These are phyloP conservation scores for Physcia stellaris DNA, from an alignment of 495 filamentous ascomycete genomes.

Conservation along the genomic window DNA sequence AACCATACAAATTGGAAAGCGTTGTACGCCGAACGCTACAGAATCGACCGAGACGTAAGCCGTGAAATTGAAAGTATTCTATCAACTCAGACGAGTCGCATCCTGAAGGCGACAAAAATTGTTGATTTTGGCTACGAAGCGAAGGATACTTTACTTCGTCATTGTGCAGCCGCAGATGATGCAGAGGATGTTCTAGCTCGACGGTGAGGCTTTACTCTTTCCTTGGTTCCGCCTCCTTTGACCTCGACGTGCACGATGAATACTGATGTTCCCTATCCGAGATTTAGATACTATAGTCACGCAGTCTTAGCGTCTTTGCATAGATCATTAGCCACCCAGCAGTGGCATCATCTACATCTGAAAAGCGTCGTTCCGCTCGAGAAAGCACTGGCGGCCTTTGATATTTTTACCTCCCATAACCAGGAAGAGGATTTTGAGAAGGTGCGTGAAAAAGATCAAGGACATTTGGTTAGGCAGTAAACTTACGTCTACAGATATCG, in stretches of 20 bases:
- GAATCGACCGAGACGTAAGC: conserved; percentile 39
- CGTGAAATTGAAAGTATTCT: conserved; percentile 57
- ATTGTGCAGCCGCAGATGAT: conserved; percentile 43
- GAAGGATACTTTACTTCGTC: conserved; percentile 66
- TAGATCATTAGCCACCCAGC: conserved; percentile 58
- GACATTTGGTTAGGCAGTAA: neutral
- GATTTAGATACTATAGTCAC: conserved; percentile 65
- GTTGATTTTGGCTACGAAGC: conserved; percentile 67
- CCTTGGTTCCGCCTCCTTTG: no score
- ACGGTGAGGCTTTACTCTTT: conserved; percentile 48
- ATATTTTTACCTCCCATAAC: conserved; percentile 70
- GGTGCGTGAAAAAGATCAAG: conserved; percentile 27
- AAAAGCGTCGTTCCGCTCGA: conserved; percentile 49
- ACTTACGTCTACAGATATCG: conserved; percentile 35
- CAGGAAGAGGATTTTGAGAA: conserved; percentile 59
- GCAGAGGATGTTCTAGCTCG: conserved; percentile 67
- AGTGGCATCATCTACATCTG: conserved; percentile 50
- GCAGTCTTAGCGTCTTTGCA: conserved; percentile 68
- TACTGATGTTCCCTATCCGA: no score
- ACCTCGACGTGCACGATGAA: no score
- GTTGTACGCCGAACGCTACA: conserved; percentile 49
- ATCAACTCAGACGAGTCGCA: conserved; percentile 48
- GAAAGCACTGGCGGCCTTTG: conserved; percentile 63
- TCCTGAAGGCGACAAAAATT: conserved; percentile 55
- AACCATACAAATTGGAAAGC: conserved; percentile 62